Evolutionary conservation across 1,284 basidiomycete species (phyloP).

Genomic region (Cutaneotrichosporon sp.): DNA sequence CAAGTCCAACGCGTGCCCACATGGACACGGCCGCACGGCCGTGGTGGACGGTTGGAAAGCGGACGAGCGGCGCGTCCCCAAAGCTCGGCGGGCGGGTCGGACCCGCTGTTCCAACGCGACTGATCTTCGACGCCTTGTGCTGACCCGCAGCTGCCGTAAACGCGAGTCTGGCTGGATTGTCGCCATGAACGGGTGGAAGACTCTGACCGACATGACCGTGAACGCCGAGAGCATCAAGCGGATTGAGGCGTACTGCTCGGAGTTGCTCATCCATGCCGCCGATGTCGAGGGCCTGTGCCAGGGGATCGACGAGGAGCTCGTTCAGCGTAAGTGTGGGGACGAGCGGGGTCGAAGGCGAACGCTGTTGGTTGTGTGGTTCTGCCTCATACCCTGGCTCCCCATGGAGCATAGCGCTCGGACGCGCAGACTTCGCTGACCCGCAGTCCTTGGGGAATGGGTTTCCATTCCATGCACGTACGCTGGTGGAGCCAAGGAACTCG

Average conservation of each 20-base stretch:
- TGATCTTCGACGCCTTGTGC: background rate
- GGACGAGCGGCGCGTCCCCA: no score
- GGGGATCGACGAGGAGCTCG: conserved; percentile 91
- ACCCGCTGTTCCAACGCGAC: background rate
- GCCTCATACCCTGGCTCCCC: background rate
- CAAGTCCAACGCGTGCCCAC: background rate
- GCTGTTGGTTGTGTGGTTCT: background rate
- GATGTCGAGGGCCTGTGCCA: conserved; percentile 97
- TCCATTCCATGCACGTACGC: conserved; percentile 93
- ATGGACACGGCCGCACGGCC: background rate
- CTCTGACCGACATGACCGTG: conserved; percentile 91
- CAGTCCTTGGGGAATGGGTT: conserved; percentile 90
- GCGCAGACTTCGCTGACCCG: conserved; percentile 1
- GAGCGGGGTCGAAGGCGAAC: background rate
- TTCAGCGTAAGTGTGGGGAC: conserved; percentile 64
- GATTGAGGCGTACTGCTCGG: conserved; percentile 61
- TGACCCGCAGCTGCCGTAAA: conserved; percentile 72
- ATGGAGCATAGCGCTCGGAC: background rate
- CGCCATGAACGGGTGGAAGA: conserved; percentile 99
- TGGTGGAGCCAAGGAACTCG: conserved; percentile 87
- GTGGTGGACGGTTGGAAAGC: no score
- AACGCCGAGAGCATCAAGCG: conserved; percentile 53
- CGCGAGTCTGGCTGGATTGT: conserved; percentile 82
- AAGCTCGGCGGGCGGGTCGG: background rate
- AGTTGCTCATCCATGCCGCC: conserved; percentile 95